Evolutionary conservation across 1,284 basidiomycete genomes (phyloP), one percentile per base, ranked within the genome.

Genomic region (Farysia itapuensis): DNA sequence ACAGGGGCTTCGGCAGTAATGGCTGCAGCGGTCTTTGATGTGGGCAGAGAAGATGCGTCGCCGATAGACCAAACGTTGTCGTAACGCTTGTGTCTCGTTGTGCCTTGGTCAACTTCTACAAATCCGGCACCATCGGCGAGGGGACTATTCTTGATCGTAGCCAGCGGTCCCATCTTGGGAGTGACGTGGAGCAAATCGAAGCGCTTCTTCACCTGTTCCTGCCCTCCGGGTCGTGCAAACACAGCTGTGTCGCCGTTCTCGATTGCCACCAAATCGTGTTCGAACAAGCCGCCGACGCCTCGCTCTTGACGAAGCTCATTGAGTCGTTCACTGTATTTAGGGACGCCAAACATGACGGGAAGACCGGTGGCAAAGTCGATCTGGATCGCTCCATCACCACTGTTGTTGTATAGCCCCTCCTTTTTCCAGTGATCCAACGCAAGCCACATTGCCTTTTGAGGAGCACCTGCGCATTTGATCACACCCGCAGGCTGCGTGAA

Each of bases 401-500:
- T 21, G 31, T 63, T 47, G 33, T 61, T 61, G 53, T 59, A 68
- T 15, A 69, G 47, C 2, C 64, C 67, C 3, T 30, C 21, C 41
- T 64, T 58, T 39, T 57, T 60, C 72, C 72, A 74, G 49, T 66
- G 48, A 48, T 74, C 66, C n/a, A 66, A 32, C 1, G 70, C 70
- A 14, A 72, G 35, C 70, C 68, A 75, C 73, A 73, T 71, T 39
- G 73, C 70, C 56, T 78, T 79, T 47, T 78, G 81, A 56, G 79
- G 79, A 19, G 79, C 91, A 78, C 94, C 94, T 42, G 92, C 89
- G 76, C 93, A 97, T 79, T 97, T 97, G 77, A 97, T 84, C 19
- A 90, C 81, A 18, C 93, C 91, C n/a, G 87, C 85, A 22, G 93
- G 94, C 77, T 97, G 94, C 0, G 94, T 97, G 80, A 98, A 97